phyloP scores from a whole-genome alignment of 1,284 basidiomycete species.

The Cryptococcus sp. region DNA sequence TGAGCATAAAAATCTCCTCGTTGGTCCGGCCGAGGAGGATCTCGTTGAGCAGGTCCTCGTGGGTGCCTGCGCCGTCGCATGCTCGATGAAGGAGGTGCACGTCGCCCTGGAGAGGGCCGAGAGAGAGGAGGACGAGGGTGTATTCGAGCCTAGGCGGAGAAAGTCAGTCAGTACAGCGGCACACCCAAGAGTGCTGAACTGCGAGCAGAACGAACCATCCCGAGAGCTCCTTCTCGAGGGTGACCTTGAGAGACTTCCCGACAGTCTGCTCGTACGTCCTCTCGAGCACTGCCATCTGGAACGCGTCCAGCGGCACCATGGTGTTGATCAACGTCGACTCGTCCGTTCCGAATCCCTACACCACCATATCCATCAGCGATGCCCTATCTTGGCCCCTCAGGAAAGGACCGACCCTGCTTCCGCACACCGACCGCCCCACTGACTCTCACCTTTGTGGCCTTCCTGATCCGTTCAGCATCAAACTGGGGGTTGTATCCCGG shows the following conservation, averaged over 20 bases:
- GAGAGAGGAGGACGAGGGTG: slow-evolving; percentile 43
- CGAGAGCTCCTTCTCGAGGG: slow-evolving; percentile 49
- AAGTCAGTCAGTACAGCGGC: slow-evolving; percentile 2
- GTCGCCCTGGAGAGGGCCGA: slow-evolving; percentile 49
- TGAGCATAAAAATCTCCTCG: slow-evolving; percentile 49
- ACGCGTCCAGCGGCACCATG: slow-evolving; percentile 44
- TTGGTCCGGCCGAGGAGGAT: slow-evolving; percentile 48
- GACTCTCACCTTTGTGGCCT: slow-evolving; percentile 48
- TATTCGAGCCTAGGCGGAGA: slow-evolving; percentile 42
- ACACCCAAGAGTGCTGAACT: neutral
- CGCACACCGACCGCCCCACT: neutral
- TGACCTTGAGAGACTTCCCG: slow-evolving; percentile 40
- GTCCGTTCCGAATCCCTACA: slow-evolving; percentile 49
- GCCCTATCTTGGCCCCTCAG: neutral
- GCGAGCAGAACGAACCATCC: slow-evolving; percentile 33
- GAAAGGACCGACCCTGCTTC: too few relatives aligned
- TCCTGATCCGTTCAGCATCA: slow-evolving; percentile 48
- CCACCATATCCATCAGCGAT: neutral
- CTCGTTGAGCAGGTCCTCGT: slow-evolving; percentile 50
- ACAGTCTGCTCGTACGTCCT: slow-evolving; percentile 46
- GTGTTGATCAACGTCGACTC: slow-evolving; percentile 45
- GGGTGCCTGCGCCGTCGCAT: slow-evolving; percentile 47
- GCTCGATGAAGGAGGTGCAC: slow-evolving; percentile 45
- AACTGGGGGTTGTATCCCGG: slow-evolving; percentile 47
- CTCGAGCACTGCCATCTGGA: slow-evolving; percentile 47